Evolutionary conservation across 2,329 filamentous ascomycete genomes (phyloP).

Genomic region (Lasiodiplodia sp.): DNA sequence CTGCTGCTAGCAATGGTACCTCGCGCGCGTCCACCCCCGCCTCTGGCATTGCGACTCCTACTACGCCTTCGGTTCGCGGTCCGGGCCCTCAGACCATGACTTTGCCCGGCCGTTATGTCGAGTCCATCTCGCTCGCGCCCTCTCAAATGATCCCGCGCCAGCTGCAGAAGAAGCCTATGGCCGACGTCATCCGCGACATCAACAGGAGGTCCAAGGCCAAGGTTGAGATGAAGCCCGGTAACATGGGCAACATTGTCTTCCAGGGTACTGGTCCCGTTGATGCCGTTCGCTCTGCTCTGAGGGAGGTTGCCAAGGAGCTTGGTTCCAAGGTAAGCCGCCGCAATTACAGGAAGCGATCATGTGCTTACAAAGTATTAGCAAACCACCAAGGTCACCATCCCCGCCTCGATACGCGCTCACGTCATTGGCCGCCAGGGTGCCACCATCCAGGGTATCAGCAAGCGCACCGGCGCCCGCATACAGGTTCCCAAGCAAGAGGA

Average conservation of each 20-base stretch:
- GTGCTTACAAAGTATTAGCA: constrained; percentile 53
- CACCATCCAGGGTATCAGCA: constrained; percentile 88
- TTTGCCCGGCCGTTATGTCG: constrained; percentile 83
- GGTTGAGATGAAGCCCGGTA: constrained; percentile 77
- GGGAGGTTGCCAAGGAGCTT: constrained; percentile 87
- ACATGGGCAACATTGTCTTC: constrained; percentile 77
- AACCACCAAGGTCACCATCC: constrained; percentile 78
- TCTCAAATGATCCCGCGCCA: constrained; percentile 77
- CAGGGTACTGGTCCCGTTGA: constrained; percentile 85
- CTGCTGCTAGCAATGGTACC: constrained; percentile 54
- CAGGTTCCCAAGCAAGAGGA: constrained; percentile 86
- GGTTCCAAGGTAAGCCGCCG: constrained; percentile 77
- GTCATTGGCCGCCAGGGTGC: constrained; percentile 93
- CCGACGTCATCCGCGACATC: constrained; percentile 87
- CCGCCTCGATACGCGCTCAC: constrained; percentile 80
- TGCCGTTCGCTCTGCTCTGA: constrained; percentile 84
- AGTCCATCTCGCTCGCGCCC: constrained; percentile 76
- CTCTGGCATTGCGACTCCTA: constrained; percentile 61
- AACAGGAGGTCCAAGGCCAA: constrained; percentile 90
- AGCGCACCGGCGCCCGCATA: constrained; percentile 87
- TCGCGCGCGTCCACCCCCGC: constrained; percentile 70
- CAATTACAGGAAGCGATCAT: too few species aligned
- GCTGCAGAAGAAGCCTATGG: constrained; percentile 83
- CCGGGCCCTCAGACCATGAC: constrained; percentile 67
- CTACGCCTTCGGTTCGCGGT: constrained; percentile 48